A percentile compares a stretch with the other conserved stretches of the same genome.
Evolutionary conservation across 768 basidiomycete species (phyloP).

Genomic region (Tulasnella sp.): DNA sequence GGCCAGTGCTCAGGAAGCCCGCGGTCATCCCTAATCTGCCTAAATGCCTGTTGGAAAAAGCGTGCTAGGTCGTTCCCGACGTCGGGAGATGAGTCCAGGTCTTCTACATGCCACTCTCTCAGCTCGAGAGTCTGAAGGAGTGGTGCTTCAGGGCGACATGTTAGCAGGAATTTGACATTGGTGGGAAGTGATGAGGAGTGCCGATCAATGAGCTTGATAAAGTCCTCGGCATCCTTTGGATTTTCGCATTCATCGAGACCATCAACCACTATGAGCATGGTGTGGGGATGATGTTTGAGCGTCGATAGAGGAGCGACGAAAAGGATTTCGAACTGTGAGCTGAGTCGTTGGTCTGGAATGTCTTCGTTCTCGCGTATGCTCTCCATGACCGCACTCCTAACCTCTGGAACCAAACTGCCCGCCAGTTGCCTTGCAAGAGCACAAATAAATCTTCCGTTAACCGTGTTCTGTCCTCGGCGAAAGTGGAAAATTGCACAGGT

Average conservation of each 20-base stretch:
- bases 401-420: not conserved
- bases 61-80: not conserved
- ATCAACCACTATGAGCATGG: not conserved
- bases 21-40: not conserved
- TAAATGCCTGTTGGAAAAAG: not conserved
- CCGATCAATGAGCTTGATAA: not conserved
- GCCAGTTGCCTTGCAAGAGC: not conserved
- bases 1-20: not conserved
- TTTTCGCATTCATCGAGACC: not conserved
- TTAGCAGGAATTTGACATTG: not conserved
- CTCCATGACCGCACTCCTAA: not conserved
- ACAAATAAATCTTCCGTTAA: not conserved
- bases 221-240: not conserved
- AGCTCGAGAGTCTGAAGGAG: not conserved
- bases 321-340: not conserved
- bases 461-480: not conserved
- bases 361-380: not conserved
- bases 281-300: not conserved
- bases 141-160: not conserved
- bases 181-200: not conserved
- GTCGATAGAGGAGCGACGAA: not conserved
- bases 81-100: not conserved
- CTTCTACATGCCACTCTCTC: not conserved
- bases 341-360: not conserved
- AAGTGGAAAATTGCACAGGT: not conserved